Base-by-base conservation (phyloP, 192 early-diverging fungal genomes). In the Podila verticillata region DNA sequence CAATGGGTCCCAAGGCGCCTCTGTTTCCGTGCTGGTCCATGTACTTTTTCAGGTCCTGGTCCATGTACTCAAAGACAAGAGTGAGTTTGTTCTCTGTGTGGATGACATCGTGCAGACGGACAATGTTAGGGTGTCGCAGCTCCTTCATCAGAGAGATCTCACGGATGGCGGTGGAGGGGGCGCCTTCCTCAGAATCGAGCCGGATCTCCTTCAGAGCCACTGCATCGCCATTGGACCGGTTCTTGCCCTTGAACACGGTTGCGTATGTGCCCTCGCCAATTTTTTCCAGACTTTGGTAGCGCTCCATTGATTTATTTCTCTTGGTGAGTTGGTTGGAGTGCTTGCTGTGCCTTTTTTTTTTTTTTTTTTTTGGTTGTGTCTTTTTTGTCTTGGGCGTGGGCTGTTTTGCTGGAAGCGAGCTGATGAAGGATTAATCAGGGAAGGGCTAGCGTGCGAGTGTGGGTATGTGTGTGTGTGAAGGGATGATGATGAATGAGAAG, bases 61-160 rank as follows among this genome's bases (percentile, higher is more conserved):
- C 92, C 92, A 95, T 93, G 72, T 87, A 92, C 87, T 95, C 94
- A 84, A 95, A 94, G 48, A 95, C 94, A 26, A 95, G 90, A 83
- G 92, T 92, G 26, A 95, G 84, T 69, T 92, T 95, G 70, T 89
- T 92, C 74, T 95, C 94, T 3, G 93, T 94, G 69, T 95, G 94
- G 74, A 93, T 93, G 10, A 94, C 93, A 68, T 95, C 93, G 65
- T 93, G 87, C 22, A 95, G 84, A 54, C 90, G 89, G 22, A 98
- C 92, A 75, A 98, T 93, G 80, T 99, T 98, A 36, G 89, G 85
- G 77, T 98, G 98, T 63, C 92, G 89, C 60, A 99, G 87, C 83
- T 99, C 98, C 75, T 97, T 97, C 91, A 99, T 94, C 66, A 99
- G 85, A 13, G 97, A 97, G 72, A 99, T 98, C 86, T 99, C 98